Base-by-base conservation (phyloP, 352 stramenopile genomes). In the Phytopythium ostracodes region DNA sequence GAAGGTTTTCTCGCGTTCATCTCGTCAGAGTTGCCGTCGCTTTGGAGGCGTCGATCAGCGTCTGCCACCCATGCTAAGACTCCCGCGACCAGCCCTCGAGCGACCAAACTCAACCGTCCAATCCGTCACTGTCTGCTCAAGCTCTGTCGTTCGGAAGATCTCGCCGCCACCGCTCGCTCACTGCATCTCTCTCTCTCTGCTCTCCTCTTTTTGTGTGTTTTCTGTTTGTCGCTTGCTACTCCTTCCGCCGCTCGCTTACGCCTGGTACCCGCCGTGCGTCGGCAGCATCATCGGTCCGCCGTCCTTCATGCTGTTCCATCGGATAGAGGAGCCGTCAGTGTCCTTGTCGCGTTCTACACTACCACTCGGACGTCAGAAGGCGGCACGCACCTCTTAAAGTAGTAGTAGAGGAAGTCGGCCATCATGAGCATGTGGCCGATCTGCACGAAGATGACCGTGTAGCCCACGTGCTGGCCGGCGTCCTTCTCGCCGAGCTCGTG, bases 371-470 rank as follows among this genome's bases (percentile, higher is more conserved):
- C 54, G 11, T 47, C 35, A 42, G 1, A 10, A 33, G 27, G 25
- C 9, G 33, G 18, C 52, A 67, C 70, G 43, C 59, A 92, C 83
- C 83, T 94, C 70, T 97, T 96, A 75, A 99, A 97, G 85, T 99
- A 99, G 75, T 99, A 99, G 86, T 98, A 99, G 72, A 99, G 97
- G 69, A 99, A 99, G 76, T 99, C 96, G 31, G 91, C 84, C 96
- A 99, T 99, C 72, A 99, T 94, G 36, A 98, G 79, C 76, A 99
- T 96, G 81, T 99, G 96, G 33, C 97, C 84, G 67, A 99, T 98
- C 79, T 99, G 97, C n/a, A 97, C 84, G 62, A 95, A 94, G 77
- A 99, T 96, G 24, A 99, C 87, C n/a, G 96, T 96, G 58, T 99
- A 94, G 57, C 87, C 87, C 36, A 96, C 87, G 77, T 94, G 84